phyloP scores from a whole-genome alignment of 2,329 filamentous ascomycete species.

The Fusarium beomiforme region DNA sequence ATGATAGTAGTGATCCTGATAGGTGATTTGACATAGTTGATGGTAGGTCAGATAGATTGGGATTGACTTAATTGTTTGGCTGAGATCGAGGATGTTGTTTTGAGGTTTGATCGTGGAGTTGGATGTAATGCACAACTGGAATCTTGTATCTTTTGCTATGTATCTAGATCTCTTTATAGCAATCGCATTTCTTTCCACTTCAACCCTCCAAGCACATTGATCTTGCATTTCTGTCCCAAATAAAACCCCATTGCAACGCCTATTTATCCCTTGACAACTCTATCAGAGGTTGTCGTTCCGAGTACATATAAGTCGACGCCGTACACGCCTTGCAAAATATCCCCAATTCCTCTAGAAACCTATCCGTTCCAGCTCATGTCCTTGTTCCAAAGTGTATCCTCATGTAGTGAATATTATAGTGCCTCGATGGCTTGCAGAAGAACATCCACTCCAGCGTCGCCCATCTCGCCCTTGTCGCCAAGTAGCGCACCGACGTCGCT shows the following conservation, averaged over 20 bases:
- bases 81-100: neutral
- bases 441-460: constrained; percentile 65
- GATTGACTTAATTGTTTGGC: neutral
- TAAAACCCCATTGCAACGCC: constrained; percentile 26
- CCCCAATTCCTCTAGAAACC: neutral
- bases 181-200: neutral
- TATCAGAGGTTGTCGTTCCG: constrained; percentile 15
- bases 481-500: constrained; percentile 88
- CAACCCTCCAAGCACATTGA: neutral
- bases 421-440: constrained; percentile 69
- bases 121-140: neutral
- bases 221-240: neutral
- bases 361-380: neutral
- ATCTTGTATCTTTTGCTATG: neutral
- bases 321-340: constrained; percentile 24
- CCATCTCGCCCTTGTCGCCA: constrained; percentile 64
- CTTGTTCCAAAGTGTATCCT: neutral
- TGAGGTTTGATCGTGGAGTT: neutral
- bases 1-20: neutral
- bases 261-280: constrained; percentile 30
- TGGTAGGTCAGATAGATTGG: neutral
- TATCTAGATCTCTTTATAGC: neutral
- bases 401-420: constrained; percentile 51
- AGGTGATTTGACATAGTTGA: neutral
- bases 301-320: constrained; percentile 21